Evolutionary conservation across 2,329 filamentous ascomycete genomes (phyloP), one percentile per base, ranked within the genome.

Genomic region (Colletotrichum coccodes): DNA sequence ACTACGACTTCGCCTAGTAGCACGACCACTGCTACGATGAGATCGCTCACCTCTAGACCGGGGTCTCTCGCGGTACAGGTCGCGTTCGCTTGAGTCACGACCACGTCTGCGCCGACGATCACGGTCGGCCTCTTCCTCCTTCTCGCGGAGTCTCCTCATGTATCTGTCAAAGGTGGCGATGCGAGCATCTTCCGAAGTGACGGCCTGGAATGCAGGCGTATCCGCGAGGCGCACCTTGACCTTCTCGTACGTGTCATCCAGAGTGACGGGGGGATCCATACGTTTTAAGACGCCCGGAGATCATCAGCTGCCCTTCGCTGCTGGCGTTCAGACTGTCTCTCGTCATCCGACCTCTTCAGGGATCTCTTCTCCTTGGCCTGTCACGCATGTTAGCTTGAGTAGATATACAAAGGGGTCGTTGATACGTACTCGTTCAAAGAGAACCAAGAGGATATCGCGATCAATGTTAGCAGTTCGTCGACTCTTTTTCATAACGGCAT

Each of bases 131-230:
- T 97, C 94, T 62, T 97, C 93, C 73, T 97, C 93, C 77, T 95
- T 95, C 74, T 98, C 95, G 77, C 91, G 93, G n/a, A 98, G 84
- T 58, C 96, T 93, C 70, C 93, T 92, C 74, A 98, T 90, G 75
- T 94, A 90, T 82, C 97, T 98, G 66, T 98, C 95, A 81, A 98
- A 98, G 16, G 94, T 95, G 72, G 88, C 87, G 71, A 91, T 90
- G 66, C 95, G 92, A 70, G 92, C 86, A 60, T 97, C 94, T 72
- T 99, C 96, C 49, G 92, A 91, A 72, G 91, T 86, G 56, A 98
- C 87, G 60, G 92, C 92, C 79, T 92, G 89, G 82, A 93, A 99
- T 79, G 98, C 96, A 68, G 94, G 90, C 74, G 89, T 89, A 76
- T 93, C 93, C 75, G 93, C 90, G 72, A 99, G 86, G 71, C 94